Percentiles rank a stretch among this genome's conserved stretches.
Conservation (phyloP, 768 basidiomycete genomes). For the Mycena rebaudengoi region DNA sequence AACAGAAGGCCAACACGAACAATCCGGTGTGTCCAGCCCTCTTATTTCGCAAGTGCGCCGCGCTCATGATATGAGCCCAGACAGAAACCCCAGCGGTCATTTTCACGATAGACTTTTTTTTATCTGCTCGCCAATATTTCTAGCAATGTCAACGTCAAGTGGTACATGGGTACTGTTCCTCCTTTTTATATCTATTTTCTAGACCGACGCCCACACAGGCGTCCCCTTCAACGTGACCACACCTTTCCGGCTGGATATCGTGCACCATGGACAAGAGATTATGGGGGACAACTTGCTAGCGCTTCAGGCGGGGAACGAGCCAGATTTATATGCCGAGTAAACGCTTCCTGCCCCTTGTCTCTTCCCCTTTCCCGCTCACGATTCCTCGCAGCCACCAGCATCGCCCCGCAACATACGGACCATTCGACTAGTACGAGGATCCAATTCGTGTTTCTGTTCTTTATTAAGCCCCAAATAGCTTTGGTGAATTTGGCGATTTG, state of each 20-base stretch:
- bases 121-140: constrained; percentile 61
- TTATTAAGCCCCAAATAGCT: constrained; percentile 15
- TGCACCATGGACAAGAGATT: constrained; percentile 56
- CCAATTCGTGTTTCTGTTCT: constrained; percentile 8
- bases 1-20: constrained; percentile 37
- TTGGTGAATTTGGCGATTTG: constrained; percentile 43
- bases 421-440: background rate
- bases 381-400: background rate
- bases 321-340: constrained; percentile 60
- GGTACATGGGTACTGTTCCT: constrained; percentile 55
- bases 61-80: constrained; percentile 37
- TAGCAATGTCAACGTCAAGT: constrained; percentile 53
- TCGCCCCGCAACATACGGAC: background rate
- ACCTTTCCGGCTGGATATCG: constrained; percentile 52
- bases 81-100: constrained; percentile 62
- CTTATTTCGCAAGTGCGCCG: background rate
- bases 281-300: constrained; percentile 62
- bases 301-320: constrained; percentile 67
- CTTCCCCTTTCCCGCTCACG: background rate
- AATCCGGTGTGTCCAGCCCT: constrained; percentile 39
- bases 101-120: constrained; percentile 62
- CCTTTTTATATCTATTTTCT: background rate
- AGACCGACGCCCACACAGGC: constrained; percentile 1
- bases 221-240: constrained; percentile 64
- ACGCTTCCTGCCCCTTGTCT: background rate